Base-by-base conservation (phyloP, 768 basidiomycete species). In the Ramaria rubella region DNA sequence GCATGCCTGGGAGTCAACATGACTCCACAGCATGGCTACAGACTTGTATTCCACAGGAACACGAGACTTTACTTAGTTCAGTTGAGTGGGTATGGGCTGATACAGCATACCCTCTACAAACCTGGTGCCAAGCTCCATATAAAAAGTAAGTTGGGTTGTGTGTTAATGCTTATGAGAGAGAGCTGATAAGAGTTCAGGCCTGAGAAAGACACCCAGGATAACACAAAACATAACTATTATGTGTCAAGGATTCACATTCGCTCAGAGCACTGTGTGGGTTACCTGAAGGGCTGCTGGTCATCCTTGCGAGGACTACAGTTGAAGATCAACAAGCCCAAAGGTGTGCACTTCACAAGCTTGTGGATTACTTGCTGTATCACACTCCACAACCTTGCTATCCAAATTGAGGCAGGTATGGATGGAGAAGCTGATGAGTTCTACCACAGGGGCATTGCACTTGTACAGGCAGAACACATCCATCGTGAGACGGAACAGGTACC, bases 201-300 rank as follows among this genome's bases (percentile, higher is more conserved):
- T 62, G 61, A 68, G 9, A 54, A 49, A 2, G 59, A 67, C 26
- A 26, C 46, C 1, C 61, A 62, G 3, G 74, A 75, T 55, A 63
- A 74, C 38, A 70, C 71, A 54, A 66, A 69, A 36, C 58, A 67
- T 64, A 73, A 73, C 63, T 67, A 70, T 26, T 62, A 70, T 61
- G 63, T 75, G 27, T 74, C 71, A 4, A 68, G 58, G 49, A 30
- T 75, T 2, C 67, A 68, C 21, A 68, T 76, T 14, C 60, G 60
- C 0, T 75, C 72, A 4, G 73, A 76, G 52, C 73, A 76, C 65
- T 63, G 70, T 11, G 70, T 76, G 27, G 72, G 74, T 0, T 72
- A 57, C 38, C 61, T 76, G 21, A 77, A 77, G 55, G 75, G 75
- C 0, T 64, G 69, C 6, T 75, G 74, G 58, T 65, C 67, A 17